Evolutionary conservation across 768 basidiomycete species (phyloP), one percentile per base, ranked within the genome.

Genomic region (Pholiota microspora): DNA sequence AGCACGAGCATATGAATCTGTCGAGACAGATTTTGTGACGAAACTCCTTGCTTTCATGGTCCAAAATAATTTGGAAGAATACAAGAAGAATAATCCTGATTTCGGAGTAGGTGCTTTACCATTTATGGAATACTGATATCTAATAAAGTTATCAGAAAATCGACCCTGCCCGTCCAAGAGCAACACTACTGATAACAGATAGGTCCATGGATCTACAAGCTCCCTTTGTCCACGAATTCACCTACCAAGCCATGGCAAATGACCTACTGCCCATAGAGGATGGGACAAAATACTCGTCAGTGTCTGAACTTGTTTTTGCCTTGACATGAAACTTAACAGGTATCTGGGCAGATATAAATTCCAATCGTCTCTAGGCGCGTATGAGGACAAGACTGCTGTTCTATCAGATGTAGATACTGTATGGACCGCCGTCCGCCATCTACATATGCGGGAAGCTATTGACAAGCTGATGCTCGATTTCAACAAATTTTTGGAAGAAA

Each of bases 361-460:
- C 72, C 89, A 93, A 63, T 92, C 94, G 12, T 89, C 92, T 7
- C 60, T 84, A 0, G 97, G 96, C 13, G 78, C 83, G 13, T 88
- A 80, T 54, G 97, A 99, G 65, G 92, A 95, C 66, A 94, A 95
- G 71, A 83, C 82, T 1, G 94, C 93, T 3, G 81, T 77, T 1
- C 74, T 99, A n/a, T 84, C 88, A 10, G 97, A 99, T 61, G 70
- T 80, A 3, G 97, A 99, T 68, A 80, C 81, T 36, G 88, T 97
- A 1, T 99, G 95, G 94, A 88, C 88, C 29, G 85, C 88, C 40
- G 83, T 98, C 53, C 86, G 96, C 55, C 97, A 98, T 68, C 86
- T 97, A 85, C 97, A 99, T 70, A 99, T 99, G 94, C 86, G 92
- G 46, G 97, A 99, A 72, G 92, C 95, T 1, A 95, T 98, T 62